A percentile compares a stretch with the other conserved stretches of the same genome.
Conservation (phyloP, 306 rosid genomes). For the Medicago ruthenica region DNA sequence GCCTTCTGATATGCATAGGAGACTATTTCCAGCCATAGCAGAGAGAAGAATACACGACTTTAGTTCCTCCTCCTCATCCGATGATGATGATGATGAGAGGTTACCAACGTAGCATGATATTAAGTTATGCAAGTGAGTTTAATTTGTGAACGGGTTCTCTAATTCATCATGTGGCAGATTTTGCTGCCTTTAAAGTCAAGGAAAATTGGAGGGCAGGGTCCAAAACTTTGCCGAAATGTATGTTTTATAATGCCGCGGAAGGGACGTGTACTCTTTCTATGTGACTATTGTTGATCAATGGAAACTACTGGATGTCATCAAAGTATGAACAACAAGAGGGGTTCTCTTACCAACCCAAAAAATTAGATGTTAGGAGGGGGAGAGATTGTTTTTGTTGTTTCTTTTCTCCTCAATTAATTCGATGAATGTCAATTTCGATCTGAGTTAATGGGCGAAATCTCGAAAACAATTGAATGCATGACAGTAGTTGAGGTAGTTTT, state of each 20-base stretch:
- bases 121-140: conserved; percentile 30
- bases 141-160: conserved; percentile 7
- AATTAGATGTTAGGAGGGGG: background rate
- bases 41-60: conserved; percentile 61
- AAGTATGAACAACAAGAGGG: conserved; percentile 1
- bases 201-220: background rate
- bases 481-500: conserved; percentile 24
- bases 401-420: conserved; percentile 1
- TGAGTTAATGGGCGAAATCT: background rate
- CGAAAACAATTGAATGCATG: conserved; percentile 4
- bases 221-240: conserved; percentile 11
- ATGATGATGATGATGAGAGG: conserved; percentile 55
- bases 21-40: conserved; percentile 75
- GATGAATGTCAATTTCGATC: conserved; percentile 2
- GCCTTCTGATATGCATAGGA: conserved; percentile 49
- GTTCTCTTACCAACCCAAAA: background rate
- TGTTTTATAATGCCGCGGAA: conserved; percentile 17
- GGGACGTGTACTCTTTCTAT: conserved; percentile 3
- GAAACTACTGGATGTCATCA: conserved; percentile 18
- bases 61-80: conserved; percentile 50
- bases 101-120: conserved; percentile 44
- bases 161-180: background rate
- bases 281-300: conserved; percentile 21
- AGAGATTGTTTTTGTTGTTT: conserved; percentile 26
- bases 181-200: conserved; percentile 25